Base-by-base conservation (phyloP, 257 asterid genomes). In the Jacaranda copaia region DNA sequence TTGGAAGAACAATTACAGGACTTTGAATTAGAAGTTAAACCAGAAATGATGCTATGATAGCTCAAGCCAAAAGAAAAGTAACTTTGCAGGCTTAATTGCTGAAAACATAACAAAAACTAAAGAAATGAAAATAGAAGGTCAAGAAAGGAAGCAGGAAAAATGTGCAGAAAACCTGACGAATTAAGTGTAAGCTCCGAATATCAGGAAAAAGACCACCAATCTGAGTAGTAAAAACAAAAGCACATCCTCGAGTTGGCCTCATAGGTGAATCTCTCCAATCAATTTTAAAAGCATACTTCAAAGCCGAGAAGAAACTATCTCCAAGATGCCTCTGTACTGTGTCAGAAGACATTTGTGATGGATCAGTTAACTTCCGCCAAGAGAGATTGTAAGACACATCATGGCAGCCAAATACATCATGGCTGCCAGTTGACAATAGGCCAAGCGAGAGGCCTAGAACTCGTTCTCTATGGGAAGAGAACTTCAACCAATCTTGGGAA, bases 401-500 rank as follows among this genome's bases (percentile, higher is more conserved):
- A 76, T 90, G 93, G 66, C 80, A 86, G 79, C 81, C 84, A 53
- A 25, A 25, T 25, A 90, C 79, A 73, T 90, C 89, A 76, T 90
- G 93, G 66, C 80, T 90, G 79, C 81, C 84, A 53, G 86, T 68
- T 63, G 93, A 90, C n/a, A 90, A 48, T 25, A 88, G 57, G 70
- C 90, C 91, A 53, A 90, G 89, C 14, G 91, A 86, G 45, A 86
- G 81, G 43, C 91, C 89, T 68, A 86, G 77, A 4, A 84, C 82
- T 74, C 76, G 84, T 78, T 88, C 91, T 81, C 82, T 90, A 75
- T 82, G 86, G 38, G 96, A 90, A 63, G 96, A 82, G 73, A 85
- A 86, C 80, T 86, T 88, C 85, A 78, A 79, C 96, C 90, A 90
- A 84, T 90, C 93, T 85, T 86, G 93, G 36, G 93, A 88, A 78